A percentile compares a stretch with the other conserved stretches of the same genome.
Evolutionary conservation across 345 rosid species (phyloP).

Genomic region (Brassica cretica): DNA sequence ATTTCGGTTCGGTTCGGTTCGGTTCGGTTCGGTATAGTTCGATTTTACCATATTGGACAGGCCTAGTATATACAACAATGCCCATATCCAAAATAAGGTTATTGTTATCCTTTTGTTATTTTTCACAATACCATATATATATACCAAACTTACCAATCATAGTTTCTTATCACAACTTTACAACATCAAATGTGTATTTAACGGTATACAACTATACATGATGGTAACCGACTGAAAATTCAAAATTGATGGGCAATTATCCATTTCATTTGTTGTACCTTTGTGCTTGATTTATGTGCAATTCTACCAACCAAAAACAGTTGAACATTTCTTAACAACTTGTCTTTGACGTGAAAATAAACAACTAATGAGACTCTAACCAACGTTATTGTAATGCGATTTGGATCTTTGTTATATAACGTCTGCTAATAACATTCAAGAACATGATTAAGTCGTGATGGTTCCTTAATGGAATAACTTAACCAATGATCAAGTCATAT

Average conservation of each 20-base stretch:
- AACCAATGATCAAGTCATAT: conserved; percentile 30
- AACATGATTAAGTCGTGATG: conserved; percentile 34
- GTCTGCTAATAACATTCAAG: conserved; percentile 1
- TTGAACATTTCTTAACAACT: conserved; percentile 12
- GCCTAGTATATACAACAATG: conserved; percentile 8
- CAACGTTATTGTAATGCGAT: background rate
- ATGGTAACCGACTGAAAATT: conserved; percentile 4
- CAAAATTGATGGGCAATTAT: conserved; percentile 3
- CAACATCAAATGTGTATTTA: background rate
- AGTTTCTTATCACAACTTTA: conserved; percentile 10
- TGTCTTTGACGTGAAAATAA: conserved; percentile 3
- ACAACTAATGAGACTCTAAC: background rate
- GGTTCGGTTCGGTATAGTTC: too few relatives aligned
- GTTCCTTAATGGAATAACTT: conserved; percentile 12
- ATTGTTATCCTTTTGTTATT: background rate
- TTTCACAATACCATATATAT: background rate
- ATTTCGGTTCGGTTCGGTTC: too few relatives aligned
- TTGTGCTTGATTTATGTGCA: conserved; percentile 21
- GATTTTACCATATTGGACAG: too few relatives aligned
- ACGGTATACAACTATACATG: background rate
- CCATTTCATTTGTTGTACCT: conserved; percentile 8
- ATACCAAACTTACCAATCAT: background rate
- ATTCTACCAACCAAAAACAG: conserved; percentile 28
- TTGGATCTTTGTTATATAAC: background rate
- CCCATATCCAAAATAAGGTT: background rate